Evolutionary conservation across 1,139 yeast genomes (phyloP), one percentile per base, ranked within the genome.

Genomic region (Petasospora rhodanensis): DNA sequence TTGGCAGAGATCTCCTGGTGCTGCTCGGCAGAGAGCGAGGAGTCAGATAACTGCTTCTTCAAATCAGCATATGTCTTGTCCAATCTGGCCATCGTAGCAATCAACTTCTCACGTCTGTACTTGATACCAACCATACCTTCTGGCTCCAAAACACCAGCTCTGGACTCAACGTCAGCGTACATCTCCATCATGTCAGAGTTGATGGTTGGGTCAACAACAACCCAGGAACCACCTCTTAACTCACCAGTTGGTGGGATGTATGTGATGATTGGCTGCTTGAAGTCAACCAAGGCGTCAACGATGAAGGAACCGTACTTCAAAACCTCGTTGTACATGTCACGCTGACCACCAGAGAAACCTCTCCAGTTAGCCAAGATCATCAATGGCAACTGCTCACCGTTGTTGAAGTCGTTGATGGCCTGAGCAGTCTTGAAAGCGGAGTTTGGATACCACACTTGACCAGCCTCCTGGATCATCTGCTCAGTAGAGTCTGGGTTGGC

Each of bases 211-310:
- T 91, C 98, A 59, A 91, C 96, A 48, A 91, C 98, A 39, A 93
- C 98, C 98, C 98, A 91, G 19, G 98, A 91, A 60, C 98, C 98
- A 70, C 98, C 98, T 75, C 98, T 85, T 52, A 93, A 76, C 64
- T 91, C 98, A 60, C 97, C 97, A 52, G 83, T 76, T 42, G 98
- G 98, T 37, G 98, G 98, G 59, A 91, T 91, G 63, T 91, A 91
- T 21, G 93, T 86, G 68, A 91, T 80, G 46, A 91, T 83, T 41
- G 98, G 98, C 64, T 89, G 98, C 61, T 86, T 86, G 74, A 81
- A 91, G 53, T 80, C 96, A 51, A 87, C 95, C 45, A 91, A 73
- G 10, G 98, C 96, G 60, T 91, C 98, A 46, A 91, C 98, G 64
- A 91, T 91, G 62, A 73, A 87, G 5, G 97, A 79, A 58, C 98